A percentile compares a stretch with the other conserved stretches of the same genome.
Conservation (phyloP, 2,329 filamentous ascomycete genomes). For the Phoma sp. region DNA sequence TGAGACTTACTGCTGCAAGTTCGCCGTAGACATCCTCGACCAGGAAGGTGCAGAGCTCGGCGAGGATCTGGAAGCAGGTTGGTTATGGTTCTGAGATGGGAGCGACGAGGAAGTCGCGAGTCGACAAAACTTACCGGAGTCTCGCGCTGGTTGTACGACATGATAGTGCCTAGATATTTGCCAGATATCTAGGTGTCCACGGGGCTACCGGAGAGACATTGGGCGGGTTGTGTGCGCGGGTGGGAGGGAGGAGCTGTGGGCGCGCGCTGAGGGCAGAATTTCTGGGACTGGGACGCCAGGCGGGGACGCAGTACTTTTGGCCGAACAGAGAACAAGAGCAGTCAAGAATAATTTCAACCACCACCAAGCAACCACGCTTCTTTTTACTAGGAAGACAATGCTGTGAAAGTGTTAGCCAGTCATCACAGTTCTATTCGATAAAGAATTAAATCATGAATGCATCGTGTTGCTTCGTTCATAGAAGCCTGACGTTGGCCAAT, state of each 20-base stretch:
- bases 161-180: conserved; percentile 43
- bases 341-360: too few relatives aligned
- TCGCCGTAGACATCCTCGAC: conserved; percentile 91
- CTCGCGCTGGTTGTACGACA: conserved; percentile 47
- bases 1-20: conserved; percentile 75
- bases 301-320: background rate
- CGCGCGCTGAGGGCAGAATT: conserved; percentile 11
- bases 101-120: too few relatives aligned
- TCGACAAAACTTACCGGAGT: conserved; percentile 38
- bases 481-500: background rate
- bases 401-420: too few relatives aligned
- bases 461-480: too few relatives aligned
- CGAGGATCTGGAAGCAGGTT: conserved; percentile 68
- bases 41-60: conserved; percentile 88
- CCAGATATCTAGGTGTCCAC: conserved; percentile 41
- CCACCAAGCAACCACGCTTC: too few relatives aligned
- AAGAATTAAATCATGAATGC: too few relatives aligned
- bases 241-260: conserved; percentile 1
- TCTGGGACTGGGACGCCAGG: background rate
- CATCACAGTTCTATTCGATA: too few relatives aligned
- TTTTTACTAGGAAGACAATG: too few relatives aligned
- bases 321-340: background rate
- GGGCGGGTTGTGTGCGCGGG: conserved; percentile 13
- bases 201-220: conserved; percentile 44
- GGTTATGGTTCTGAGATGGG: conserved; percentile 24